Conservation (phyloP, 2,329 filamentous ascomycete genomes). For the Tetracladium maxilliforme region DNA sequence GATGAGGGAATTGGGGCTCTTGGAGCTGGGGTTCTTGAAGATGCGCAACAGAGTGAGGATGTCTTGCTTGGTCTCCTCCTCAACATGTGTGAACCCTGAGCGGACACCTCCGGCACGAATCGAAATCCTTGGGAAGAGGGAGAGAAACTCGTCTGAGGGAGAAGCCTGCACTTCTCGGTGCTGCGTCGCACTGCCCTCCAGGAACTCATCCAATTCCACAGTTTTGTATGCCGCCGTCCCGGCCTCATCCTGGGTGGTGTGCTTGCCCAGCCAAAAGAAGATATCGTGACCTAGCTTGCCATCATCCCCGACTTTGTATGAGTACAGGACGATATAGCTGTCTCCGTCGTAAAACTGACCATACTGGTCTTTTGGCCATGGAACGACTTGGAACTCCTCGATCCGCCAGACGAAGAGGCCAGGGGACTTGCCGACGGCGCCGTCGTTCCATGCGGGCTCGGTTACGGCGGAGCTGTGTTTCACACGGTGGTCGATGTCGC, state of each 20-base stretch:
- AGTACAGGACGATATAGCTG: slow-evolving; percentile 51
- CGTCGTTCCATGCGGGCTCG: slow-evolving; percentile 54
- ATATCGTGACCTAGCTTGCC: slow-evolving; percentile 44
- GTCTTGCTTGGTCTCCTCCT: slow-evolving; percentile 25
- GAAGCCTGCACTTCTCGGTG: slow-evolving; percentile 47
- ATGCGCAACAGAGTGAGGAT: slow-evolving; percentile 41
- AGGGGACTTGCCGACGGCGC: slow-evolving; percentile 30
- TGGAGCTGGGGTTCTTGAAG: slow-evolving; percentile 40
- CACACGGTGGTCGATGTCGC: slow-evolving; percentile 49
- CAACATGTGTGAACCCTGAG: slow-evolving; percentile 50
- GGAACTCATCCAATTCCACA: slow-evolving; percentile 53
- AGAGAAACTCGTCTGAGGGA: slow-evolving; percentile 43
- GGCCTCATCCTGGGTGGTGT: slow-evolving; percentile 54
- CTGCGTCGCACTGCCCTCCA: slow-evolving; percentile 45
- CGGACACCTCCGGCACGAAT: slow-evolving; percentile 44
- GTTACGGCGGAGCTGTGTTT: slow-evolving; percentile 51
- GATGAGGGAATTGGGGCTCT: slow-evolving; percentile 32
- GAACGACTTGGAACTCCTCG: slow-evolving; percentile 48
- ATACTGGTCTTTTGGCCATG: slow-evolving; percentile 39
- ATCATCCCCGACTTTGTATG: slow-evolving; percentile 33
- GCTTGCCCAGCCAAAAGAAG: slow-evolving; percentile 54
- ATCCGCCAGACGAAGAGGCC: slow-evolving; percentile 53
- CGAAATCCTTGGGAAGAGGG: slow-evolving; percentile 43
- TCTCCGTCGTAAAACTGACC: slow-evolving; percentile 54
- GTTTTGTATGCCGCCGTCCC: slow-evolving; percentile 58